Evolutionary conservation across 495 filamentous ascomycete genomes (phyloP), one percentile per base, ranked within the genome.

Genomic region (Penicillium alfredii): DNA sequence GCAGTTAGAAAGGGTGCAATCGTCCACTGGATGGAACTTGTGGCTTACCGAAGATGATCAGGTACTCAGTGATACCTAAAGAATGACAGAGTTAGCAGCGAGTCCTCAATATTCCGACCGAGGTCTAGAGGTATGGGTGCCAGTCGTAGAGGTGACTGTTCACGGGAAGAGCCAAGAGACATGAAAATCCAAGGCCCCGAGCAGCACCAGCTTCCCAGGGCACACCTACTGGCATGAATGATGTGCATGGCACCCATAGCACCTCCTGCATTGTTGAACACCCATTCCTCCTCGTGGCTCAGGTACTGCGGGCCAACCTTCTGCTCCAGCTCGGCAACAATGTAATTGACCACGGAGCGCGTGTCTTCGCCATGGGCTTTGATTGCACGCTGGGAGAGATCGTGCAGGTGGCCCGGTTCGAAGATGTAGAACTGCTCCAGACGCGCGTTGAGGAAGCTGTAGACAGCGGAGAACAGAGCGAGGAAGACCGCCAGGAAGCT

Each of bases 171-270:
- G n/a, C n/a, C n/a, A n/a, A n/a, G n/a, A n/a, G n/a, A n/a, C n/a
- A n/a, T n/a, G n/a, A n/a, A n/a, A n/a, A n/a, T n/a, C n/a, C n/a
- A n/a, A n/a, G n/a, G n/a, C n/a, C n/a, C n/a, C n/a, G n/a, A n/a
- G n/a, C n/a, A n/a, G n/a, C n/a, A n/a, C n/a, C n/a, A n/a, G n/a
- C n/a, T n/a, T n/a, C n/a, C n/a, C n/a, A n/a, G n/a, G 8, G 21
- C 26, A 30, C 15, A 64, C 72, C 44, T 52, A 82, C 80, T 85
- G 44, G 86, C 82, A 55, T 92, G 86, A 53, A 92, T 81, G 44
- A 92, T 81, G 50, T 86, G 86, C 86, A 92, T 90, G 45, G 77
- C 80, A 35, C 86, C 86, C 86, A 92, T 90, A 35, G 86, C 86
- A 40, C 82, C 83, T 45, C 82, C 82, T 42, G 84, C 84, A 42